Evolutionary conservation across 345 rosid species (phyloP).

Genomic region (Eucalyptus victrix): DNA sequence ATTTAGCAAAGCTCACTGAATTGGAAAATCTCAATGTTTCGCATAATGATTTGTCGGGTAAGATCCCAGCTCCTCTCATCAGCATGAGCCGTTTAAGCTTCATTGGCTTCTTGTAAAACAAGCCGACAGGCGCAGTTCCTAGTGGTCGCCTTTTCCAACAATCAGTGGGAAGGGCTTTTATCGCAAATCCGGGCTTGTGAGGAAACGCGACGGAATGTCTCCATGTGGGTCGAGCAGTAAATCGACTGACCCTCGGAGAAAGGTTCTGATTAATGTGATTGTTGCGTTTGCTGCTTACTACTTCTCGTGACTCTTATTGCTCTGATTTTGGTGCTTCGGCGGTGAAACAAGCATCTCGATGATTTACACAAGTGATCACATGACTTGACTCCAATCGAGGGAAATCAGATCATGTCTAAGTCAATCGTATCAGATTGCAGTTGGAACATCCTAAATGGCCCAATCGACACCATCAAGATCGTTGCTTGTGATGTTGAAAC

Average conservation of each 20-base stretch:
- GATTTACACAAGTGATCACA: neutral
- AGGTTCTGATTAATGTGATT: conserved; percentile 12
- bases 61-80: conserved; percentile 28
- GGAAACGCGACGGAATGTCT: conserved; percentile 26
- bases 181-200: conserved; percentile 43
- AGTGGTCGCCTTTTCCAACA: conserved; percentile 19
- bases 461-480: too few species aligned
- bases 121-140: conserved; percentile 34
- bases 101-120: conserved; percentile 42
- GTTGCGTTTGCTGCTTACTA: conserved; percentile 16
- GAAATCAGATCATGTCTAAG: too few species aligned
- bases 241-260: conserved; percentile 4
- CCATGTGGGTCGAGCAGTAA: conserved; percentile 8
- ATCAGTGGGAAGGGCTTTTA: conserved; percentile 15
- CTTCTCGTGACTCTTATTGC: neutral
- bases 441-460: too few species aligned
- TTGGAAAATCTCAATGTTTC: conserved; percentile 48
- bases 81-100: conserved; percentile 21
- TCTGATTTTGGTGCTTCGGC: neutral
- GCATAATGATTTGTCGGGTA: conserved; percentile 30
- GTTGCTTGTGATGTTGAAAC: too few species aligned
- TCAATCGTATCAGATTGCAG: too few species aligned
- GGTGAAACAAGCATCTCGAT: neutral
- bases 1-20: conserved; percentile 15
- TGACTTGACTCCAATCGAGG: too few species aligned